Conservation (phyloP, 331 rosid genomes). For the Rhamnella rubrinervis region DNA sequence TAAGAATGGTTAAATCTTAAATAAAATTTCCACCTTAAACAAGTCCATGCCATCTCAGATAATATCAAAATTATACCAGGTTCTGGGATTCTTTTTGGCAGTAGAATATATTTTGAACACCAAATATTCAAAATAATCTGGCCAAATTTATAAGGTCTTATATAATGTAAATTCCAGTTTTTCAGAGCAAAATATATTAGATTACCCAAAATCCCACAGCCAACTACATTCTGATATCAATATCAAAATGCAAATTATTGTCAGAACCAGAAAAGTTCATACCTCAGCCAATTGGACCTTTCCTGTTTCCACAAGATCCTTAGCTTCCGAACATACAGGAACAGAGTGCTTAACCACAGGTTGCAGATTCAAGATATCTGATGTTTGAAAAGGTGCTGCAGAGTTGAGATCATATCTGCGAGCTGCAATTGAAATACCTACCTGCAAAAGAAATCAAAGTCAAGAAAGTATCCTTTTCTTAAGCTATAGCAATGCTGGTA, state of each 20-base stretch:
- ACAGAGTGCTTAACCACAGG: conserved; percentile 97
- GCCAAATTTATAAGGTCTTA: no score
- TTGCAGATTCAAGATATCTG: conserved; percentile 79
- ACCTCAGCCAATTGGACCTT: conserved; percentile 98
- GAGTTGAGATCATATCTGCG: conserved; percentile 79
- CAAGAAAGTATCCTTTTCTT: conserved; percentile 2
- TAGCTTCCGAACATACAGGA: conserved; percentile 93
- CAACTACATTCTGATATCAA: neutral
- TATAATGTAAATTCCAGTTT: no score
- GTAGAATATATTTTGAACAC: no score
- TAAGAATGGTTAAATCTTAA: no score
- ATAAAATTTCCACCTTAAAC: neutral
- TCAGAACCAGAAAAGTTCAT: conserved; percentile 5
- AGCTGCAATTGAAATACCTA: conserved; percentile 81
- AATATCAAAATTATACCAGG: neutral
- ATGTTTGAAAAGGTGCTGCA: conserved; percentile 69
- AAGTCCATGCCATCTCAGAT: neutral
- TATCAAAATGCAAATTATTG: neutral
- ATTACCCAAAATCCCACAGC: no score
- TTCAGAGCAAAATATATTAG: no score
- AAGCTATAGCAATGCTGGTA: neutral
- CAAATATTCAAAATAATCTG: no score
- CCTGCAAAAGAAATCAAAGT: conserved; percentile 44
- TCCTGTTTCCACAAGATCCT: conserved; percentile 96
- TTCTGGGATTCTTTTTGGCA: no score